Percentiles rank a stretch among this genome's conserved stretches.
Evolutionary conservation across 352 stramenopile genomes (phyloP).

Genomic region (Achlya hypogyna): DNA sequence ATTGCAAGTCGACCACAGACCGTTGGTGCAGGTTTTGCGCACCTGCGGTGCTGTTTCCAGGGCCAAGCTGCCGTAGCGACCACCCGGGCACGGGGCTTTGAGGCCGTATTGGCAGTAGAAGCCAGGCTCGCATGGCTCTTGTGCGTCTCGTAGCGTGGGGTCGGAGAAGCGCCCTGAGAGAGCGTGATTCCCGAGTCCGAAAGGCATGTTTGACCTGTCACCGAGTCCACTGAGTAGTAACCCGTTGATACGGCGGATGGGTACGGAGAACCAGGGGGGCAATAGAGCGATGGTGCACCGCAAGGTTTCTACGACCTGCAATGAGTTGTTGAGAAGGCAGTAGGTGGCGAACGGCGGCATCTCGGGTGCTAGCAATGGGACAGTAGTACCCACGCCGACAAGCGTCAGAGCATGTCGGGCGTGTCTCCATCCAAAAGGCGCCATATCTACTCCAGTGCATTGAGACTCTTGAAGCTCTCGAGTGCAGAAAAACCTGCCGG

Average conservation of each 20-base stretch:
- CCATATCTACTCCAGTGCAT: conserved; percentile 4
- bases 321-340: not conserved
- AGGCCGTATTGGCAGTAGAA: conserved; percentile 47
- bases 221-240: conserved; percentile 17
- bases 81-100: conserved; percentile 44
- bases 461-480: not conserved
- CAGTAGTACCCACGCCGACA: conserved; percentile 7
- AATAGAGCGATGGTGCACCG: conserved; percentile 16
- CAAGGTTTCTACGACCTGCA: not conserved
- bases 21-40: not conserved
- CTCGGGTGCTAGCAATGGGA: not conserved
- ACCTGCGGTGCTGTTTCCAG: conserved; percentile 36
- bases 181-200: not conserved
- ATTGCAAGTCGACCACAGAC: not conserved
- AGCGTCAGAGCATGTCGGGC: not conserved
- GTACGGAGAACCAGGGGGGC: conserved; percentile 13
- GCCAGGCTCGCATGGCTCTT: conserved; percentile 52
- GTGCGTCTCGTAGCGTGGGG: conserved; percentile 22
- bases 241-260: conserved; percentile 9
- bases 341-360: not conserved
- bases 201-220: not conserved
- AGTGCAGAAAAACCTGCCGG: conserved; percentile 23
- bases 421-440: not conserved
- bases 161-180: not conserved
- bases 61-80: conserved; percentile 34